Evolutionary conservation across 2,329 filamentous ascomycete genomes (phyloP).

Genomic region (Paramyrothecium sp.): DNA sequence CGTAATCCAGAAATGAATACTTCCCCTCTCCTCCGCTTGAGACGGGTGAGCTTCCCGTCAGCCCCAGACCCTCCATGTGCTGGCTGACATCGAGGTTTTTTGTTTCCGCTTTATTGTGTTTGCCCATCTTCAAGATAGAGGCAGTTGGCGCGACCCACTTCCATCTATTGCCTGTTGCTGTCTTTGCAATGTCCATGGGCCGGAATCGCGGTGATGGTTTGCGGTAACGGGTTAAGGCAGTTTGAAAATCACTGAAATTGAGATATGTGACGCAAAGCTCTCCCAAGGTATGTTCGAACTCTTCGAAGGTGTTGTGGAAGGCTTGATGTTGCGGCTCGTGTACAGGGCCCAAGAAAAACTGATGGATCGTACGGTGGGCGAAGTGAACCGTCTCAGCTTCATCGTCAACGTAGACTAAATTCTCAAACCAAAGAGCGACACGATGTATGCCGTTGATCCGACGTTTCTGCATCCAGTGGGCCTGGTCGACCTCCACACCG

Average conservation of each 20-base stretch:
- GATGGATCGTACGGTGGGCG: constrained; percentile 27
- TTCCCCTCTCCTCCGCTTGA: neutral
- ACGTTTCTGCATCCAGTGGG: constrained; percentile 17
- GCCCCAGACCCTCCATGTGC: too few relatives aligned
- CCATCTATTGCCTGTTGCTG: neutral
- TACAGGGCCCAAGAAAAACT: constrained; percentile 19
- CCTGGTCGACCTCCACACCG: constrained; percentile 26
- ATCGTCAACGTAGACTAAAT: constrained; percentile 29
- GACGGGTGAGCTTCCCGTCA: neutral
- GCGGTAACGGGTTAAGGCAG: neutral
- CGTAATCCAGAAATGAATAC: neutral
- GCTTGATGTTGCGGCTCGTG: neutral
- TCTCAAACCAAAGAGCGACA: constrained; percentile 28
- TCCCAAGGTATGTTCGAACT: neutral
- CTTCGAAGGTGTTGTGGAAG: neutral
- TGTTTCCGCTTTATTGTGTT: too few relatives aligned
- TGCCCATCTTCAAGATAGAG: too few relatives aligned
- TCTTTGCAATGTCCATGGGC: neutral
- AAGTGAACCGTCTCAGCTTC: constrained; percentile 27
- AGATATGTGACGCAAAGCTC: constrained; percentile 2
- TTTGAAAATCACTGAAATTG: constrained; percentile 1
- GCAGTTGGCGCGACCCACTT: neutral
- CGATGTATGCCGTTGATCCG: constrained; percentile 22
- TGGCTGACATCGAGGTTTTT: too few relatives aligned
- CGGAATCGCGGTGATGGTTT: neutral